A percentile compares a stretch with the other conserved stretches of the same genome.
phyloP scores from a whole-genome alignment of 2,329 filamentous ascomycete genomes.

The Parastagonospora avenae region DNA sequence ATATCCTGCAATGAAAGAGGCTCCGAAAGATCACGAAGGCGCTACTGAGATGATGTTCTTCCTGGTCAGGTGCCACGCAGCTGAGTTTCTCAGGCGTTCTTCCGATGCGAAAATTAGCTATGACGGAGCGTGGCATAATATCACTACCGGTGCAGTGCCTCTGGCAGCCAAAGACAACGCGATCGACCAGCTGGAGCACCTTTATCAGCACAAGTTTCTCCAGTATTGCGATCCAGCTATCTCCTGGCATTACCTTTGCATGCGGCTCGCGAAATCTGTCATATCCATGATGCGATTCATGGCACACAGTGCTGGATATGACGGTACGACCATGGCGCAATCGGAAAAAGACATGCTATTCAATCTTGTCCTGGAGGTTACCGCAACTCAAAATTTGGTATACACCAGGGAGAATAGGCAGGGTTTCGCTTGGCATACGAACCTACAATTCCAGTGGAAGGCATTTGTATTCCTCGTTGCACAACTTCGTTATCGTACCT shows the following conservation, averaged over 20 bases:
- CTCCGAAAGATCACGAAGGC: slow-evolving; percentile 49
- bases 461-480: slow-evolving; percentile 57
- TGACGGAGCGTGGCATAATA: slow-evolving; percentile 29
- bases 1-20: slow-evolving; percentile 50
- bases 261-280: slow-evolving; percentile 51
- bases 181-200: slow-evolving; percentile 50
- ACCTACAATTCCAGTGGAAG: slow-evolving; percentile 59
- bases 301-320: slow-evolving; percentile 53
- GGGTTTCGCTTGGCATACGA: slow-evolving; percentile 54
- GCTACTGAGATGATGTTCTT: slow-evolving; percentile 58
- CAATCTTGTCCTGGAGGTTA: slow-evolving; percentile 47
- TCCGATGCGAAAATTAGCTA: slow-evolving; percentile 19
- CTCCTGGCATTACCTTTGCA: slow-evolving; percentile 53
- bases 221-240: slow-evolving; percentile 43
- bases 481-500: slow-evolving; percentile 33
- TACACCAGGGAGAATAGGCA: slow-evolving; percentile 48
- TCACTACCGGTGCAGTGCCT: slow-evolving; percentile 25
- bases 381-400: slow-evolving; percentile 49
- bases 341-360: slow-evolving; percentile 50
- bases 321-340: slow-evolving; percentile 37
- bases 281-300: slow-evolving; percentile 50
- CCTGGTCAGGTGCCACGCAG: slow-evolving; percentile 50
- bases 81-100: slow-evolving; percentile 43
- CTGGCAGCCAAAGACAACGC: slow-evolving; percentile 35
- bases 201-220: slow-evolving; percentile 48